phyloP scores from a whole-genome alignment of 1,284 basidiomycete species.

The Vanrija sp. region DNA sequence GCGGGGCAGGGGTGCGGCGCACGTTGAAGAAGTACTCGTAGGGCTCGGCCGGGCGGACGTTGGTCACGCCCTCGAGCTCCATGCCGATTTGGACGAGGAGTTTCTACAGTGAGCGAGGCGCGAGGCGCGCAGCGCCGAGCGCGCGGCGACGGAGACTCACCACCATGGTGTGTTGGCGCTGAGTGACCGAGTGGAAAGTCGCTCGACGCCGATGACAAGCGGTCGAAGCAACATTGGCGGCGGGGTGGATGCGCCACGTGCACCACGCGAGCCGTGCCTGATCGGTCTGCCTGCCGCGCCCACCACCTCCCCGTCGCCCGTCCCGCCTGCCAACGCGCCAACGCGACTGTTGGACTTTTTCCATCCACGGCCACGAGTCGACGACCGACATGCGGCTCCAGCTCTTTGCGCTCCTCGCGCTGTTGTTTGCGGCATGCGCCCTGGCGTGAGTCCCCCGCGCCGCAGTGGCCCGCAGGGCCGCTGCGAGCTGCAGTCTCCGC shows the following conservation, averaged over 20 bases:
- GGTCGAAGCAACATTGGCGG: not conserved
- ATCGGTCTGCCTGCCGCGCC: not conserved
- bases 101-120: constrained; percentile 33
- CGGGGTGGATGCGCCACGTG: not conserved
- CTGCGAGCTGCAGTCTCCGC: no score
- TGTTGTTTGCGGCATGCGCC: constrained; percentile 6
- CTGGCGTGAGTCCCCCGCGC: constrained; percentile 2
- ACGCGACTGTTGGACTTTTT: not conserved
- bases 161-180: constrained; percentile 7
- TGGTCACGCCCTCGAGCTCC: constrained; percentile 47
- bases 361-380: no score
- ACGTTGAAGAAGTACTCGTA: constrained; percentile 49
- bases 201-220: not conserved
- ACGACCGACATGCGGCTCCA: constrained; percentile 7
- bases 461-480: not conserved
- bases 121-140: no score
- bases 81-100: constrained; percentile 43
- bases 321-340: not conserved
- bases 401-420: constrained; percentile 9
- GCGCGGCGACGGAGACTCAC: not conserved
- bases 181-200: not conserved
- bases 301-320: not conserved
- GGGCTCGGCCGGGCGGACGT: constrained; percentile 39
- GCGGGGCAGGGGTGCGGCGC: constrained; percentile 5
- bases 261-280: constrained; percentile 1